These are phyloP conservation scores for Backusella tuberculispora DNA, from an alignment of 192 early-diverging fungal species.

Conservation along the genomic window DNA sequence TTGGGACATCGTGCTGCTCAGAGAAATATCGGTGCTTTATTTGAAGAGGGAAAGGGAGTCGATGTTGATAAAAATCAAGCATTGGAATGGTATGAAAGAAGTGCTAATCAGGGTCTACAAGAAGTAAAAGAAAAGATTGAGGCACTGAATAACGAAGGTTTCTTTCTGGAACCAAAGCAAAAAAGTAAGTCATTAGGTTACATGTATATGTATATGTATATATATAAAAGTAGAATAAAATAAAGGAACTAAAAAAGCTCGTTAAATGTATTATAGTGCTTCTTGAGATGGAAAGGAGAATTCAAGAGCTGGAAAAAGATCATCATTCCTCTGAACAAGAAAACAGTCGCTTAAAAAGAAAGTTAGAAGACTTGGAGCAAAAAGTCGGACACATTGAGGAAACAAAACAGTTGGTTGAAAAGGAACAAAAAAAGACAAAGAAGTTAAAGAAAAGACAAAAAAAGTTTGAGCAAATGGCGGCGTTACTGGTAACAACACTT, in stretches of 20 bases:
- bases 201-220: no score
- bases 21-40: not conserved
- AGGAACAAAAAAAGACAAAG: not conserved
- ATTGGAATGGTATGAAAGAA: not conserved
- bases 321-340: not conserved
- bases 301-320: not conserved
- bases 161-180: not conserved
- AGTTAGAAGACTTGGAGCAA: not conserved
- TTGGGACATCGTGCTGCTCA: not conserved
- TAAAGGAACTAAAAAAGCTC: no score
- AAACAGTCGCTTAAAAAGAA: not conserved
- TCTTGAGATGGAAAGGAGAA: not conserved
- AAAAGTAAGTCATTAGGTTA: no score
- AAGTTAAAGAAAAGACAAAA: not conserved
- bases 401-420: not conserved
- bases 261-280: no score
- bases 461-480: not conserved
- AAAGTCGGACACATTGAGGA: not conserved
- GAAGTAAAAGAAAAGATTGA: not conserved
- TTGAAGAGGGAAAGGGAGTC: not conserved
- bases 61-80: not conserved
- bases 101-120: not conserved
- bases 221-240: no score
- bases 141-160: not conserved
- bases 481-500: not conserved